Evolutionary conservation across 164 flowering plant genomes (phyloP), one percentile per base, ranked within the genome.

Genomic region (Kingdonia uniflora): DNA sequence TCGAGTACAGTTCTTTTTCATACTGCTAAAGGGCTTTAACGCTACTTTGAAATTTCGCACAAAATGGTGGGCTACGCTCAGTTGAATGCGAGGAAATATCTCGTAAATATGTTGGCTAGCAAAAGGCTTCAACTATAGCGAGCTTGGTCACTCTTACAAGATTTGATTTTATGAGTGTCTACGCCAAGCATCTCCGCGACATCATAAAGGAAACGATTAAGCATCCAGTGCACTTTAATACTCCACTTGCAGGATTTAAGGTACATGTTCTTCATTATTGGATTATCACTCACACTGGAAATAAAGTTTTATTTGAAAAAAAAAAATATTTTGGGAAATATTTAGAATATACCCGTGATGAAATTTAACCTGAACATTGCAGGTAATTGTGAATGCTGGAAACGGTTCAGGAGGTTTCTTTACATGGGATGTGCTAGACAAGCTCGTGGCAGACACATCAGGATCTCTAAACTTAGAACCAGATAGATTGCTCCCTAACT

Each of bases 371-470:
- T 29, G 8, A 29, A 29, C 35, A 38, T 43, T 66, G 65, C 80
- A 91, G 97, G 85, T 91, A 65, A 78, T 91, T 39, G 97, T 91
- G 54, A 91, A 91, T 57, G 95, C 97, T 55, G 97, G 97, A 44
- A 91, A 83, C 59, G 97, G 96, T 10, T 91, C 96, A 49, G 97
- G 97, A 62, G 97, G 97, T 0, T 91, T 91, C 70, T 91, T 91
- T 68, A 80, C 97, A 42, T 85, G 79, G 80, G 87, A 77, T 21
- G 97, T 91, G 4, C 46, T 91, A 21, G 97, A 91, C 74, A 85
- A 81, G 71, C 85, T 91, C 6, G 97, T 95, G 0, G 97, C 95
- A 38, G 95, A 85, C 72, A 87, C 97, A 12, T 76, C 80, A 24
- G 96, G 96, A 19, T 85, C 95, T 5, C 76, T 85, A 5, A 76